These are phyloP conservation scores for Wakefieldia striispora DNA, from an alignment of 768 basidiomycete species.

Conservation along the genomic window DNA sequence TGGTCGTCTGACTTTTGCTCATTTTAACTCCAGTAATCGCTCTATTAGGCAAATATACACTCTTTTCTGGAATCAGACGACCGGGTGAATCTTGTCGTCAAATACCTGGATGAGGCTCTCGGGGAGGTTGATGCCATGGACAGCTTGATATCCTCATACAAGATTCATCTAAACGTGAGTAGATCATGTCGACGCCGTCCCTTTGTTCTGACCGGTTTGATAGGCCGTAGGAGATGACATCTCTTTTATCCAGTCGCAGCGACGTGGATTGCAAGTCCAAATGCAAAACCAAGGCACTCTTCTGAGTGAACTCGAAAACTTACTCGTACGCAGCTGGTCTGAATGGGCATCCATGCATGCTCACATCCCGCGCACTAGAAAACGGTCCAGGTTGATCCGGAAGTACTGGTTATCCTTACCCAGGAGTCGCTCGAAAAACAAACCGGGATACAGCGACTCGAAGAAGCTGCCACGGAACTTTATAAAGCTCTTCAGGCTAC, in stretches of 20 bases:
- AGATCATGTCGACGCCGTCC: not conserved
- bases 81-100: constrained; percentile 79
- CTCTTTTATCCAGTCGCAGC: constrained; percentile 91
- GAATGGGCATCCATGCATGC: not conserved
- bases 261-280: constrained; percentile 94
- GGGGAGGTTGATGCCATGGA: constrained; percentile 90
- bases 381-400: constrained; percentile 90
- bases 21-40: not conserved
- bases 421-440: constrained; percentile 88
- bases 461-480: constrained; percentile 80
- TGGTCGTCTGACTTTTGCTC: constrained; percentile 8
- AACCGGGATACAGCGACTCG: constrained; percentile 71
- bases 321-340: constrained; percentile 55
- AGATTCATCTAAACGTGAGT: constrained; percentile 91
- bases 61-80: constrained; percentile 97
- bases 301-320: constrained; percentile 79
- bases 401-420: constrained; percentile 70
- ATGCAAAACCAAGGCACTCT: constrained; percentile 92
- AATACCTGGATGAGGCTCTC: constrained; percentile 86
- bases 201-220: constrained; percentile 11
- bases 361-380: constrained; percentile 46
- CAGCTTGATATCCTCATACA: constrained; percentile 85
- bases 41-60: constrained; percentile 80
- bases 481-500: constrained; percentile 94
- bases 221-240: constrained; percentile 97